A percentile compares a stretch with the other conserved stretches of the same genome.
These are phyloP conservation scores for Miscanthus sacchariflorus DNA, from an alignment of 202 grass and related monocot genomes.

Conservation along the genomic window DNA sequence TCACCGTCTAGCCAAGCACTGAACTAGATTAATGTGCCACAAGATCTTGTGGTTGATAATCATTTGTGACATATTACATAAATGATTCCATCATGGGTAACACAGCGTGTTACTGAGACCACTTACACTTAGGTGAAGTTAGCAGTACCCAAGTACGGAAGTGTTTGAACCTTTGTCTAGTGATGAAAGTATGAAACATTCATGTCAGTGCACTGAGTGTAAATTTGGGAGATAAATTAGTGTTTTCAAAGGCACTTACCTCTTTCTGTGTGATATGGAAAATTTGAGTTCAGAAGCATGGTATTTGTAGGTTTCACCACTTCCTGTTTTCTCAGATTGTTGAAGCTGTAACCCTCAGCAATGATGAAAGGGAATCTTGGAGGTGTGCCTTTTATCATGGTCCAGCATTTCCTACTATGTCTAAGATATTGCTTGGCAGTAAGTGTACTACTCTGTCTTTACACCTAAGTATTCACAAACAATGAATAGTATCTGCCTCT, in stretches of 20 bases:
- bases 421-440: conserved; percentile 82
- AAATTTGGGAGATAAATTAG: conserved; percentile 34
- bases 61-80: conserved; percentile 6
- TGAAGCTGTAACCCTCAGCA: conserved; percentile 45
- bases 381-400: conserved; percentile 73
- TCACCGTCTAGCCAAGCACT: not conserved
- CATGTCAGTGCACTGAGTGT: conserved; percentile 6
- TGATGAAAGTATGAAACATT: conserved; percentile 6
- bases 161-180: not conserved
- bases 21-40: conserved; percentile 22
- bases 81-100: conserved; percentile 3
- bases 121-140: not conserved
- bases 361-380: conserved; percentile 70
- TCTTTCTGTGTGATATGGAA: conserved; percentile 23
- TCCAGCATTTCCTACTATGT: conserved; percentile 82
- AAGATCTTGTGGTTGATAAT: conserved; percentile 12
- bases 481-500: conserved; percentile 30
- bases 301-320: conserved; percentile 14
- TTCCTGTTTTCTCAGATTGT: conserved; percentile 67
- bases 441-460: conserved; percentile 47
- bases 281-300: conserved; percentile 31
- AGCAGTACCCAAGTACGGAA: not conserved
- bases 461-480: conserved; percentile 20
- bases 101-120: not conserved
- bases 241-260: conserved; percentile 1